A percentile compares a stretch with the other conserved stretches of the same genome.
Conservation (phyloP, 805 yeast species). For the Blastobotrys parvus region DNA sequence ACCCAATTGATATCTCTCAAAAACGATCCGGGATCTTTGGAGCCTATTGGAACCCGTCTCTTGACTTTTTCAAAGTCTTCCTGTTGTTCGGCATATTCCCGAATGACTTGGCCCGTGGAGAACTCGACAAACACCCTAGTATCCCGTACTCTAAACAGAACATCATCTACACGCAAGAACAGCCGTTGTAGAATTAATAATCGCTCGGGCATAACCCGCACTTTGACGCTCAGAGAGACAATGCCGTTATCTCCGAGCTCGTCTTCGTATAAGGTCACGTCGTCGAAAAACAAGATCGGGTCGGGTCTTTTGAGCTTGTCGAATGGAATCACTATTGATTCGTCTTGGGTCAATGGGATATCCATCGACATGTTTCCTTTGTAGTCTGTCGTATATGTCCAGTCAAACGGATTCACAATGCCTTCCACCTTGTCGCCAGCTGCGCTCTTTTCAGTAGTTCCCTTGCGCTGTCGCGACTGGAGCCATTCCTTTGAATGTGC, state of each 20-base stretch:
- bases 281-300: conserved; percentile 85
- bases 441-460: conserved; percentile 22
- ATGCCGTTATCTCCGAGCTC: conserved; percentile 96
- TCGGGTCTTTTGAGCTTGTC: conserved; percentile 63
- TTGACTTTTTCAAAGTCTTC: conserved; percentile 39
- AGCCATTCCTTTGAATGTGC: conserved; percentile 86
- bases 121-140: conserved; percentile 79
- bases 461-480: conserved; percentile 22
- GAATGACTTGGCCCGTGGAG: conserved; percentile 48
- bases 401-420: conserved; percentile 78
- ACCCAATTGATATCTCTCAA: conserved; percentile 87
- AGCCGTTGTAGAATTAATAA: conserved; percentile 66
- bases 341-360: background rate
- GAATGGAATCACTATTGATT: conserved; percentile 46
- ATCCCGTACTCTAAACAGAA: conserved; percentile 73
- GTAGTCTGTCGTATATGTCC: conserved; percentile 88
- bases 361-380: conserved; percentile 32
- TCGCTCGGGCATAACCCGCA: conserved; percentile 83
- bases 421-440: conserved; percentile 39
- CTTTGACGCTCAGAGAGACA: conserved; percentile 63
- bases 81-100: conserved; percentile 73
- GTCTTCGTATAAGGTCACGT: conserved; percentile 82
- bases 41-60: conserved; percentile 36
- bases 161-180: conserved; percentile 85
- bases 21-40: conserved; percentile 61